Evolutionary conservation across 1,284 basidiomycete genomes (phyloP), one percentile per base, ranked within the genome.

Genomic region (Chiua sp.): DNA sequence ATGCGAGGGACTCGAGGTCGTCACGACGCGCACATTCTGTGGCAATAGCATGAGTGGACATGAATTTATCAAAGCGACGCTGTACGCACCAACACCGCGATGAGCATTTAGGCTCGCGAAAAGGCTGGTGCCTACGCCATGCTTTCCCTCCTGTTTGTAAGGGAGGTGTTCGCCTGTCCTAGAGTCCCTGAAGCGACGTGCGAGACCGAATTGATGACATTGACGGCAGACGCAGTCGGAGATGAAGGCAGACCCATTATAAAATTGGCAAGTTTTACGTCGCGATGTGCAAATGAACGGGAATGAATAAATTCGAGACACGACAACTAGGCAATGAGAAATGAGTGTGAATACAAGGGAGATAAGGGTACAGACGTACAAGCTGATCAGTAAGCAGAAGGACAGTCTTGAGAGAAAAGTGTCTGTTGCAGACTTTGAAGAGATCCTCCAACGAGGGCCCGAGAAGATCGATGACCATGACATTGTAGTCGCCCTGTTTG

Each of bases 101-200:
- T 98, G 97, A 8, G 96, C 96, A 79, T 95, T 97, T 76, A 98
- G 91, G 50, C 93, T 92, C 15, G 96, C 97, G 79, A 98, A 98
- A 30, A 96, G 84, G 28, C 93, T 94, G 1, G 96, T 98, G 56
- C 96, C 96, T 47, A 97, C 96, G 55, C 90, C 89, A 60, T 91
- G 88, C 75, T 92, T 91, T 69, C 92, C 71, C 75, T 96, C 93
- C 75, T 96, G 94, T 68, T 90, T 86, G 82, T 96, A 98, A 94
- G 92, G 64, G 98, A 32, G 93, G 78, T 98, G 96, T 53, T 87
- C 82, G 65, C 91, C 88, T 2, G 94, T 96, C n/a, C 88, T 87
- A 12, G 91, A 79, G 77, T 98, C 94, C 51, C 95, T 87, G 79
- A 92, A 98, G 76, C 96, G 96, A 78, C 98, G 98, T 11, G 96